Percentiles rank a stretch among this genome's conserved stretches.
Evolutionary conservation across 1,284 basidiomycete genomes (phyloP).

Genomic region (Ustilago curta): DNA sequence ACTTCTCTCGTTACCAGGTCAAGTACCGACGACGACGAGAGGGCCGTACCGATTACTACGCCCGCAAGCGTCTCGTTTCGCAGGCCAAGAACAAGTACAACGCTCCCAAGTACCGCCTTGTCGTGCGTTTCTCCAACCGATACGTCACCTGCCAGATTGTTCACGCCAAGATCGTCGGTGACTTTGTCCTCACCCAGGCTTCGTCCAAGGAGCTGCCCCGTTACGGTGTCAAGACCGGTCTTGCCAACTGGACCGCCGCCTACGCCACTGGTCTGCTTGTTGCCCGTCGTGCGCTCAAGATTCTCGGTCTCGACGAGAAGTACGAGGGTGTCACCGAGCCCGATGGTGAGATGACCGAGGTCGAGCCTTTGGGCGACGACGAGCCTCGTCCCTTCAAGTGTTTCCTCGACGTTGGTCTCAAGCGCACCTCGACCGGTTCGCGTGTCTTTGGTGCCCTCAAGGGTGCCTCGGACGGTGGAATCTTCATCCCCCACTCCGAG

Average conservation of each 20-base stretch:
- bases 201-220: slow-evolving; percentile 88
- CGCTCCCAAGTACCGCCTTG: slow-evolving; percentile 96
- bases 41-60: slow-evolving; percentile 99
- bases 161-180: slow-evolving; percentile 96
- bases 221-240: slow-evolving; percentile 97
- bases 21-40: slow-evolving; percentile 79
- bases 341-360: slow-evolving; percentile 85
- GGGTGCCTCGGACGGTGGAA: slow-evolving; percentile 97
- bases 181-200: slow-evolving; percentile 82
- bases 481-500: slow-evolving; percentile 97
- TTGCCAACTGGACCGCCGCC: slow-evolving; percentile 98
- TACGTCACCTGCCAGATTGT: slow-evolving; percentile 77
- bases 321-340: slow-evolving; percentile 96
- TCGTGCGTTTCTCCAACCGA: slow-evolving; percentile 82
- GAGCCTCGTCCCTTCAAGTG: slow-evolving; percentile 98
- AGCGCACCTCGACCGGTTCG: slow-evolving; percentile 96
- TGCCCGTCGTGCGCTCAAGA: slow-evolving; percentile 93
- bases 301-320: slow-evolving; percentile 97
- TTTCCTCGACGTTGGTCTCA: slow-evolving; percentile 98
- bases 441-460: slow-evolving; percentile 99
- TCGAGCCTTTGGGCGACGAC: slow-evolving; percentile 88
- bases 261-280: slow-evolving; percentile 97
- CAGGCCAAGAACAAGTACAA: slow-evolving; percentile 99
- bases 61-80: slow-evolving; percentile 91
- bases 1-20: slow-evolving; percentile 88